These are phyloP conservation scores for Danielozyma ontarioensis DNA, from an alignment of 805 yeast species.

Conservation along the genomic window DNA sequence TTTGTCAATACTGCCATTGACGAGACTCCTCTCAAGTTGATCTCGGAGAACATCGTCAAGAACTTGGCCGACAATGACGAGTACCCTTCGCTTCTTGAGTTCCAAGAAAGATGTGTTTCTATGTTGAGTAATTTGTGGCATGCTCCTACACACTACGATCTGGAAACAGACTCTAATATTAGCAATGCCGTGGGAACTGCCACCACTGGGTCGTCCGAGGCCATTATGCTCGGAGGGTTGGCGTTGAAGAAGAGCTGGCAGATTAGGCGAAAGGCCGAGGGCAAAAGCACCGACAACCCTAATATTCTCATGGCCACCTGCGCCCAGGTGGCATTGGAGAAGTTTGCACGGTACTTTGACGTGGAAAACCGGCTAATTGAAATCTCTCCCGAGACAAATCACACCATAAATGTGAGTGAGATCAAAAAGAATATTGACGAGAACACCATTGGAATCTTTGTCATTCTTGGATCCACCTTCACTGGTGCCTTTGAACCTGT, in stretches of 20 bases:
- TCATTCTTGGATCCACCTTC: conserved; percentile 85
- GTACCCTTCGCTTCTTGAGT: conserved; percentile 77
- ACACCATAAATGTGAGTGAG: conserved; percentile 56
- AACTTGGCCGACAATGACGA: conserved; percentile 92
- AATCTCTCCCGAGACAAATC: conserved; percentile 54
- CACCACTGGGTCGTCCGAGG: conserved; percentile 92
- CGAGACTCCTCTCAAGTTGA: conserved; percentile 37
- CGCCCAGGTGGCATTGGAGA: conserved; percentile 91
- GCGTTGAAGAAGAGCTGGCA: conserved; percentile 93
- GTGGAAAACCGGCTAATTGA: conserved; percentile 78
- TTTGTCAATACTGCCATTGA: conserved; percentile 77
- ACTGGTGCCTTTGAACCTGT: conserved; percentile 91
- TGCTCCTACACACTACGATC: conserved; percentile 41
- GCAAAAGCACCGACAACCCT: conserved; percentile 60
- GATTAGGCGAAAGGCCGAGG: conserved; percentile 51
- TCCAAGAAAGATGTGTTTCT: conserved; percentile 78
- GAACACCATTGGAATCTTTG: conserved; percentile 88
- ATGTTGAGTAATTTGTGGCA: conserved; percentile 80
- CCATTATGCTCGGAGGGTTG: conserved; percentile 88
- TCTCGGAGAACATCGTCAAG: conserved; percentile 70
- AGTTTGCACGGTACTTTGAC: conserved; percentile 90
- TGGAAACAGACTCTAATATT: conserved; percentile 23
- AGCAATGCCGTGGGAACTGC: conserved; percentile 70
- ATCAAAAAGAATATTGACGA: conserved; percentile 72
- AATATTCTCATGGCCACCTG: conserved; percentile 89